phyloP scores from a whole-genome alignment of 2,329 filamentous ascomycete species.

The Pyrenochaeta sp. region DNA sequence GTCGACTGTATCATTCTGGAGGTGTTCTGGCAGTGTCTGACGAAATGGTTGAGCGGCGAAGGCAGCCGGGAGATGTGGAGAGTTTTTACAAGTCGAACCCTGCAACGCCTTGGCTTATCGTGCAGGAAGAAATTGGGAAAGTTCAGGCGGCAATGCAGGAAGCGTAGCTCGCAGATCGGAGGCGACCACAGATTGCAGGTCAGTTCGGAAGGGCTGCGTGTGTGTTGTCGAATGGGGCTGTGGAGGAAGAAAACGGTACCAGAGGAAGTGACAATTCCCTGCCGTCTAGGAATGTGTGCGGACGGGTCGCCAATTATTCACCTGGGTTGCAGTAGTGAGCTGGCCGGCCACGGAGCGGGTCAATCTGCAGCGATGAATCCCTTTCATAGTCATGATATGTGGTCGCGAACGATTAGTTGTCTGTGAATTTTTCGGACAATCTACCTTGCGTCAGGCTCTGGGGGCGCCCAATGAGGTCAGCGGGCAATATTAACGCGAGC shows the following conservation, averaged over 20 bases:
- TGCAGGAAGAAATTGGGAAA: conserved; percentile 39
- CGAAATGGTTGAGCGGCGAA: conserved; percentile 42
- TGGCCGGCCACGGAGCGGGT: conserved; percentile 46
- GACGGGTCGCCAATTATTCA: conserved; percentile 47
- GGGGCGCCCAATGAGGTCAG: conserved; percentile 38
- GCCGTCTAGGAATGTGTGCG: conserved; percentile 35
- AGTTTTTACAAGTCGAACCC: conserved; percentile 48
- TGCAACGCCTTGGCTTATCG: conserved; percentile 50
- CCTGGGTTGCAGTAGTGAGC: conserved; percentile 44
- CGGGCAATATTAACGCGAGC: conserved; percentile 42
- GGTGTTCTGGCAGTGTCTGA: conserved; percentile 39
- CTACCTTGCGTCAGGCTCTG: conserved; percentile 45
- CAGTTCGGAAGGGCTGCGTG: conserved; percentile 36
- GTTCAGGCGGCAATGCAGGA: conserved; percentile 51
- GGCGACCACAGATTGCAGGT: conserved; percentile 45
- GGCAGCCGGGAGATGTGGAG: conserved; percentile 43
- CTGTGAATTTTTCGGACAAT: conserved; percentile 44
- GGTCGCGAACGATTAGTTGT: conserved; percentile 47
- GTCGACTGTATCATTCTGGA: conserved; percentile 52
- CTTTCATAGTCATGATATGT: conserved; percentile 44
- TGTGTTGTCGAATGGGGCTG: conserved; percentile 39
- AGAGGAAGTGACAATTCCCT: conserved; percentile 46
- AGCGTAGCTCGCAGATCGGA: conserved; percentile 40
- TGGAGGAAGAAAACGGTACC: conserved; percentile 33
- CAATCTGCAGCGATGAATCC: conserved; percentile 42